These are phyloP conservation scores for Cenchrus purpureus DNA, from an alignment of 176 grass and related monocot genomes.

Conservation along the genomic window DNA sequence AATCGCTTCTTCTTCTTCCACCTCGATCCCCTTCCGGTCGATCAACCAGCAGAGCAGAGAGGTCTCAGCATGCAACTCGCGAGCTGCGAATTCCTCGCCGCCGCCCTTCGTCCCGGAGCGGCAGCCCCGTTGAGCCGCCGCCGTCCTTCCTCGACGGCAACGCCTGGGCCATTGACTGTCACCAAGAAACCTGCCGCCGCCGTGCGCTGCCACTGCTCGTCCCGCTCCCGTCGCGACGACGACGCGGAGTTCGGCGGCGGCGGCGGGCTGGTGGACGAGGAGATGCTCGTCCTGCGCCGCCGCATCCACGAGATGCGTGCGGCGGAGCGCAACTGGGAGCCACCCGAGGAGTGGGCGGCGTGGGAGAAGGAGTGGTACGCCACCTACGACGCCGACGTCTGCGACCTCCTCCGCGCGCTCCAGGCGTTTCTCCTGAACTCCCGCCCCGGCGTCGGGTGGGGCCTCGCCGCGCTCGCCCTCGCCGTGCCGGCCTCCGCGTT, in stretches of 20 bases:
- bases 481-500: conserved; percentile 49
- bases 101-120: not conserved
- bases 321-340: conserved; percentile 53
- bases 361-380: conserved; percentile 68
- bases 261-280: conserved; percentile 47
- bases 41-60: not conserved
- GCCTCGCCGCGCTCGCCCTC: conserved; percentile 32
- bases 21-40: not conserved
- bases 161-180: not conserved
- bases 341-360: conserved; percentile 48
- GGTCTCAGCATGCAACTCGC: not conserved
- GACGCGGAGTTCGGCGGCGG: conserved; percentile 10
- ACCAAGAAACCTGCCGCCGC: not conserved
- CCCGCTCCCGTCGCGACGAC: conserved; percentile 13
- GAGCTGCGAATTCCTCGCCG: conserved; percentile 10
- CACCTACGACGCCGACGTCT: conserved; percentile 61
- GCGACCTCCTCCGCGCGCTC: conserved; percentile 37
- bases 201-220: not conserved
- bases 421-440: conserved; percentile 51
- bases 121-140: not conserved
- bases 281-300: conserved; percentile 54
- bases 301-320: conserved; percentile 55
- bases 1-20: not conserved
- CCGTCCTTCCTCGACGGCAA: not conserved
- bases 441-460: conserved; percentile 55